Base-by-base conservation (phyloP, 1,284 basidiomycete genomes). In the Cutaneotrichosporon mucoides region DNA sequence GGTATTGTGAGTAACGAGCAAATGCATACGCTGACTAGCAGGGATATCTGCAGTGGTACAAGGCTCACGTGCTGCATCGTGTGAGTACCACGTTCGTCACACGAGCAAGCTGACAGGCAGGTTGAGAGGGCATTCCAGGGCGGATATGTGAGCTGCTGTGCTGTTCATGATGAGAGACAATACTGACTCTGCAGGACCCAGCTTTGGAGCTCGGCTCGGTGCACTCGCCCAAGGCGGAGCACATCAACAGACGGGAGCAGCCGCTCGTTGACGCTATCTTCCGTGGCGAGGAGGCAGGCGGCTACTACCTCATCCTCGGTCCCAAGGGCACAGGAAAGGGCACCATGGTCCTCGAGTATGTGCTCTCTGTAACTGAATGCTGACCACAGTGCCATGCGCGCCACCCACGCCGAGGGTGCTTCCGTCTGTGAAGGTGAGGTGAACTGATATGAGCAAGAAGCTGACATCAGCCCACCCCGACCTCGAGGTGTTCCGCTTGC, bases 301-400 rank as follows among this genome's bases (percentile, higher is more conserved):
- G 87, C 72, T 90, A 90, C 74, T 90, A 84, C 73, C 80, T 91
- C 60, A 75, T 90, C 33, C 80, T 91, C 47, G 89, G 88, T 2
- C 84, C 87, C 5, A 92, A 91, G 81, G 84, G 85, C 13, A 82
- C 82, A 5, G 84, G 84, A 15, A 90, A 91, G 79, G 86, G 85
- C 2, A 89, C 87, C 0, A 87, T 90, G 88, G 83, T 92, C 57
- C 82, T 90, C 55, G 88, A 91, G 73, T 76, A 50, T 62, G 73
- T 61, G 9, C n/a, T 35, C 9, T 16, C 15, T 8, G 47, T 15
- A 33, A 56, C 12, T 33, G 37, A 41, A n/a, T 59, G 40, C 55
- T 38, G 2, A 5, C 15, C 24, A 10, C 54, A 72, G 74, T 66
- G 83, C 87, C 0, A 90, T 92, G 89, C 78, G 83, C 24, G 81